phyloP scores from a whole-genome alignment of 2,329 filamentous ascomycete genomes.

The Teratosphaeriaceae sp. region DNA sequence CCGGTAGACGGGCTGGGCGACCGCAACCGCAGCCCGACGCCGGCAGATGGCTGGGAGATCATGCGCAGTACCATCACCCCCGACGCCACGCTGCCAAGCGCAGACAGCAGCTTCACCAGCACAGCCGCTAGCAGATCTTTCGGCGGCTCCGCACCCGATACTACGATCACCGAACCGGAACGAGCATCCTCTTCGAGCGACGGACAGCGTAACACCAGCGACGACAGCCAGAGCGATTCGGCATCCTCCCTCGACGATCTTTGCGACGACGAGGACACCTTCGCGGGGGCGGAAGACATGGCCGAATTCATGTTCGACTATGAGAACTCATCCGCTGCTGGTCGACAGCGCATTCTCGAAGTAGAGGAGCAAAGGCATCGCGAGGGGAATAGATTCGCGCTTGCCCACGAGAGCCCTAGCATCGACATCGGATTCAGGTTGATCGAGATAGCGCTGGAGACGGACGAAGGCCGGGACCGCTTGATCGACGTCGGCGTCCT shows the following conservation, averaged over 20 bases:
- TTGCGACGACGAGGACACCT: conserved; percentile 23
- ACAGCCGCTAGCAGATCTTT: conserved; percentile 49
- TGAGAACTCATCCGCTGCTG: conserved; percentile 20
- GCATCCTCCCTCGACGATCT: conserved; percentile 48
- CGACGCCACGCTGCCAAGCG: conserved; percentile 72
- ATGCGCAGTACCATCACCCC: conserved; percentile 74
- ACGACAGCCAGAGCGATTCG: conserved; percentile 43
- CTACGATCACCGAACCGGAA: conserved; percentile 29
- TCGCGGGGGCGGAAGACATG: conserved; percentile 18
- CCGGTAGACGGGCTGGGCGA: conserved; percentile 73
- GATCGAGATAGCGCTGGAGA: conserved; percentile 25
- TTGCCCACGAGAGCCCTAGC: conserved; percentile 14
- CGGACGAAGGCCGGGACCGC: conserved; percentile 20
- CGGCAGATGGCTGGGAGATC: conserved; percentile 65
- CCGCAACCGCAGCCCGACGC: conserved; percentile 72
- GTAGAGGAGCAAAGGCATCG: conserved; percentile 28
- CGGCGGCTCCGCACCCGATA: conserved; percentile 25
- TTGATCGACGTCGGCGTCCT: conserved; percentile 15
- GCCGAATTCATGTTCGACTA: conserved; percentile 24
- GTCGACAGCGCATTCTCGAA: conserved; percentile 18
- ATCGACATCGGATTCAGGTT: conserved; percentile 27
- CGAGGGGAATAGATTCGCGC: conserved; percentile 22
- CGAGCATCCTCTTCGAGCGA: conserved; percentile 21
- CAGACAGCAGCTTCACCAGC: conserved; percentile 76
- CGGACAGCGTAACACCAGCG: conserved; percentile 25